Evolutionary conservation across 176 grass and related monocot species (phyloP).

Genomic region (Calamus simplicifolius): DNA sequence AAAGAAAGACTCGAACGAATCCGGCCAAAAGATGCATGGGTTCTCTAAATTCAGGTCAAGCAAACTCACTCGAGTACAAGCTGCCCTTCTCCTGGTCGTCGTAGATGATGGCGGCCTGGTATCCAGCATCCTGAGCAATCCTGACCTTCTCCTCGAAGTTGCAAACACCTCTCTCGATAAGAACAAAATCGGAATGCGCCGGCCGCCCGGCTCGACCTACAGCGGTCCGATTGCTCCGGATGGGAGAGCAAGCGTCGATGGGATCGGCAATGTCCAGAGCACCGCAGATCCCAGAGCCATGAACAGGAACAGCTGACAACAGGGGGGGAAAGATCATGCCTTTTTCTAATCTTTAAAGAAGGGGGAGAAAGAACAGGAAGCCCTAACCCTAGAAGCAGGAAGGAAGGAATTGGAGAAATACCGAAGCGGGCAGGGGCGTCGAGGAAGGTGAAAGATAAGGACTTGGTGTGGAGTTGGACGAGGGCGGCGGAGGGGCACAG

Average conservation of each 20-base stretch:
- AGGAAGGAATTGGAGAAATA: slow-evolving; percentile 3
- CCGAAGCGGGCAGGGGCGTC: slow-evolving; percentile 77
- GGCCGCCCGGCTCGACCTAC: not conserved
- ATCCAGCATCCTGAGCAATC: slow-evolving; percentile 51
- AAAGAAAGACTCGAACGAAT: too few relatives aligned
- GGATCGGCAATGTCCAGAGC: slow-evolving; percentile 54
- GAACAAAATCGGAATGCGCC: slow-evolving; percentile 13
- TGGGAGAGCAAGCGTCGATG: slow-evolving; percentile 38
- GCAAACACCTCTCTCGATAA: slow-evolving; percentile 64
- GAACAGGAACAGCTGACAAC: slow-evolving; percentile 43
- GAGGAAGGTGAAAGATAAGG: slow-evolving; percentile 62
- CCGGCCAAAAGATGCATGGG: too few relatives aligned
- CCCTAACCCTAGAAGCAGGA: slow-evolving; percentile 6
- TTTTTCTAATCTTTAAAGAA: too few relatives aligned
- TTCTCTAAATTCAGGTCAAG: not conserved
- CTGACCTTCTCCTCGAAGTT: slow-evolving; percentile 73
- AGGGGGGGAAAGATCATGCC: not conserved
- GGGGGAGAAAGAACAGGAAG: not conserved
- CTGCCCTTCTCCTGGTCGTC: slow-evolving; percentile 69
- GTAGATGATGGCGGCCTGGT: slow-evolving; percentile 56
- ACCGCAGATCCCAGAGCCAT: slow-evolving; percentile 53
- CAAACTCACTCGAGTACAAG: slow-evolving; percentile 71
- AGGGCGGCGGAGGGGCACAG: slow-evolving; percentile 45
- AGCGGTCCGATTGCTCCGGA: slow-evolving; percentile 22
- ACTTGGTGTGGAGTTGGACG: slow-evolving; percentile 42